phyloP scores from a whole-genome alignment of 495 filamentous ascomycete species.

The Tuber calosporum region DNA sequence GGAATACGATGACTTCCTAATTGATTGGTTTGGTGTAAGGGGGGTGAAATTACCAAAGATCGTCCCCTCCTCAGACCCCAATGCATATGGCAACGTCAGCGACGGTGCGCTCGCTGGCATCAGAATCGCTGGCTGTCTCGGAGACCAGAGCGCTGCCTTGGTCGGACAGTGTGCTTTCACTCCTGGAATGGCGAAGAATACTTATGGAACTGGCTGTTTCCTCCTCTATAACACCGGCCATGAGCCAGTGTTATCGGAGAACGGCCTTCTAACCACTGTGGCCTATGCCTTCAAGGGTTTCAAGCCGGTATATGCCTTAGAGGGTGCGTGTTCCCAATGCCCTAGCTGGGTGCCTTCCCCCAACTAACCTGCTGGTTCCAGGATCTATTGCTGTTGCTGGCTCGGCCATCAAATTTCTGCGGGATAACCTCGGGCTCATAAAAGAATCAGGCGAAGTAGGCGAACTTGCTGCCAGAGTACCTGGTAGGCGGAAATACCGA shows the following conservation, averaged over 20 bases:
- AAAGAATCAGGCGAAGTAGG: slow-evolving; percentile 70
- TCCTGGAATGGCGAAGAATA: slow-evolving; percentile 87
- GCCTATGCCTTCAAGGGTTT: slow-evolving; percentile 71
- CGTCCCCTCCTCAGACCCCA: slow-evolving; percentile 71
- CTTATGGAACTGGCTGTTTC: slow-evolving; percentile 94
- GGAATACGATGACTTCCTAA: slow-evolving; percentile 72
- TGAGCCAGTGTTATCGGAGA: slow-evolving; percentile 82
- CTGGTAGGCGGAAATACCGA: slow-evolving; percentile 36
- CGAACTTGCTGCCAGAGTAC: slow-evolving; percentile 69
- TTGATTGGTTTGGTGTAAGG: slow-evolving; percentile 68
- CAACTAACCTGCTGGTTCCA: slow-evolving; percentile 10
- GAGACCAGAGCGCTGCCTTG: slow-evolving; percentile 86
- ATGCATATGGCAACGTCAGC: slow-evolving; percentile 64
- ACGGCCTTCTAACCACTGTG: slow-evolving; percentile 81
- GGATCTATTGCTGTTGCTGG: slow-evolving; percentile 74
- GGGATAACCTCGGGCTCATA: slow-evolving; percentile 83
- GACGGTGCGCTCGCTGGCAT: slow-evolving; percentile 63
- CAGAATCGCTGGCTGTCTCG: slow-evolving; percentile 79
- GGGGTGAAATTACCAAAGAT: slow-evolving; percentile 79
- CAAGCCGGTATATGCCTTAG: slow-evolving; percentile 80
- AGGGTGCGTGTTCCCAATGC: slow-evolving; percentile 51
- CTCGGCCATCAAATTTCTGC: slow-evolving; percentile 80
- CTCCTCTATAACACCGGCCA: slow-evolving; percentile 88
- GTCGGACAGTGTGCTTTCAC: slow-evolving; percentile 88
- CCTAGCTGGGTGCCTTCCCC: background rate